Evolutionary conservation across 345 rosid species (phyloP), one percentile per base, ranked within the genome.

Genomic region (Durio zibethinus): DNA sequence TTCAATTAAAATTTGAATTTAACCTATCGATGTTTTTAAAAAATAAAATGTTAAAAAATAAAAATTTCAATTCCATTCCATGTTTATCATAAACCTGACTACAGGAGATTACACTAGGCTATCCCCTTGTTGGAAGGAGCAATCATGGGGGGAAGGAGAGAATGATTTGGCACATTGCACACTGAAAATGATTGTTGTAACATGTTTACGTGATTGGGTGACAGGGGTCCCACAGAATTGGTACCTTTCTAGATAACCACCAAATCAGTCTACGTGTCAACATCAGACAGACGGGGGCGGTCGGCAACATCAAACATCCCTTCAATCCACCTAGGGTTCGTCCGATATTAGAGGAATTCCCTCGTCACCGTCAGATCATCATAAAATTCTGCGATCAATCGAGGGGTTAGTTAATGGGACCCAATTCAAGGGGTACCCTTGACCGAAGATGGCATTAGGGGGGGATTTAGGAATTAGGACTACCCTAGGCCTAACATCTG

Each of bases 131-230:
- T 15, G 74, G 57, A 20, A 52, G 11, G 2, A 7, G 23, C 63
- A 57, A 33, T 65, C 56, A 80, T 36, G 42, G 50, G 23, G 29
- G 3, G 48, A 23, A 21, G 43, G 76, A 63, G 56, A 56, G 48
- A 38, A 75, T 76, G 85, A 82, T 79, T 82, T 25, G 20, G 18
- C 42, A 0, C 85, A 59, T 60, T 74, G 84, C 85, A 80, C 82
- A 48, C 81, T 40, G 74, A 66, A 38, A 65, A 76, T 67, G 79
- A 76, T 76, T 53, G 79, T 54, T 66, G 56, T 11, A 56, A 20
- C 79, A 66, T 76, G 79, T 42, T 76, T 21, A 4, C 15, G 35
- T 43, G 53, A 57, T 42, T 74, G 64, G 52, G 77, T 74, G 67
- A 59, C 67, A 74, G 8, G 65, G 67, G 64, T 74, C 77, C 77